phyloP scores from a whole-genome alignment of 768 basidiomycete genomes.

The Hirschioporus abietinus region DNA sequence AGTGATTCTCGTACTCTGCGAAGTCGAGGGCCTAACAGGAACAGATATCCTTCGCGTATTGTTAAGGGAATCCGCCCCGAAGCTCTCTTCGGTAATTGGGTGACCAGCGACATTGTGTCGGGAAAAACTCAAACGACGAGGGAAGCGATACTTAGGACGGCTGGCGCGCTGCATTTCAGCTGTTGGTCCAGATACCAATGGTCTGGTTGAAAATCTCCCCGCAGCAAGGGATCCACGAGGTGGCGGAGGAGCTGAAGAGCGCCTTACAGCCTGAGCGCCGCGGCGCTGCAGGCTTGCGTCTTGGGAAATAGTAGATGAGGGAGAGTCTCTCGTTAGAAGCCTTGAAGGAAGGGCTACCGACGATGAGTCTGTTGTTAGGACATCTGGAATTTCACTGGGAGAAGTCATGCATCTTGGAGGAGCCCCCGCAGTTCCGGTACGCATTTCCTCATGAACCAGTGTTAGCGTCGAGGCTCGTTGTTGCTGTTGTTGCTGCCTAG shows the following conservation, averaged over 20 bases:
- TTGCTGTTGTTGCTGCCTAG: too few species aligned
- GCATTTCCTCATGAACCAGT: too few species aligned
- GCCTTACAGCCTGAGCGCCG: not conserved
- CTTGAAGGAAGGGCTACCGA: not conserved
- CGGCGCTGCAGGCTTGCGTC: not conserved
- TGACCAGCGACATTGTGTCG: not conserved
- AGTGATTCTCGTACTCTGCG: not conserved
- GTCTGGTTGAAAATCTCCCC: not conserved
- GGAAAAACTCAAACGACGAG: not conserved
- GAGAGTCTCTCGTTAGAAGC: not conserved
- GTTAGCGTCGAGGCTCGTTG: too few species aligned
- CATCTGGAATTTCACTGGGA: too few species aligned
- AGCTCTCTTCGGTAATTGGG: not conserved
- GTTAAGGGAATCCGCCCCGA: not conserved
- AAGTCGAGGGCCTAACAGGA: not conserved
- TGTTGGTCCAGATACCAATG: not conserved
- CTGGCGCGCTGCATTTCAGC: not conserved
- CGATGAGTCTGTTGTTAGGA: too few species aligned
- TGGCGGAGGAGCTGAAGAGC: not conserved
- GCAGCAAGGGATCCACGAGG: too few species aligned
- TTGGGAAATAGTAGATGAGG: not conserved
- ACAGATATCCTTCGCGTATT: not conserved
- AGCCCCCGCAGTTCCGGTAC: too few species aligned
- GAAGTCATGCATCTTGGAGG: too few species aligned
- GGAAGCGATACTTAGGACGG: not conserved